Evolutionary conservation across 1,284 basidiomycete genomes (phyloP).

Genomic region (Irpex sp.): DNA sequence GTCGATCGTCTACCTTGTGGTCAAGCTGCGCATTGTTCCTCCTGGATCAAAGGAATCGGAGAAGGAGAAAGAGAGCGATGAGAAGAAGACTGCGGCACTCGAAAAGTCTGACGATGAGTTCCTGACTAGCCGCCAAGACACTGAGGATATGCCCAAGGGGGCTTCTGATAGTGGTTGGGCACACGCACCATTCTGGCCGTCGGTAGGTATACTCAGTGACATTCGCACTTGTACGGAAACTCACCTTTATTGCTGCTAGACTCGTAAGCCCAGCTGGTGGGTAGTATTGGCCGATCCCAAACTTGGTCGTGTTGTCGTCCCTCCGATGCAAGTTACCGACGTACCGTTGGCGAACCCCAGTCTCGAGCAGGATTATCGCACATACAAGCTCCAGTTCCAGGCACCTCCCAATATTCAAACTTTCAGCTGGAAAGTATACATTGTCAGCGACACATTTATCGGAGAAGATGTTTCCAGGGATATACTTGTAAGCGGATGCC

Average conservation of each 20-base stretch:
- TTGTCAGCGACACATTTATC: conserved; percentile 86
- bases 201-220: conserved; percentile 44
- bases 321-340: conserved; percentile 82
- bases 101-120: conserved; percentile 62
- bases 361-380: conserved; percentile 67
- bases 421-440: conserved; percentile 87
- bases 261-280: conserved; percentile 89
- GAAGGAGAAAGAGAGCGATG: conserved; percentile 42
- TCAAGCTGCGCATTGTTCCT: conserved; percentile 75
- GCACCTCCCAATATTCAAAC: conserved; percentile 83
- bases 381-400: conserved; percentile 93
- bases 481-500: conserved; percentile 54
- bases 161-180: conserved; percentile 57
- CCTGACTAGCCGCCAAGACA: conserved; percentile 57
- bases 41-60: conserved; percentile 40
- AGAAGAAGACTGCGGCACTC: background rate
- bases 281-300: conserved; percentile 91
- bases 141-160: conserved; percentile 48
- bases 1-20: conserved; percentile 84
- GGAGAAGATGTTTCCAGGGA: conserved; percentile 77
- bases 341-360: conserved; percentile 65
- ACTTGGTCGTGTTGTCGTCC: conserved; percentile 85
- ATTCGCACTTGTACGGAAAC: too few relatives aligned
- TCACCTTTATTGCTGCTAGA: conserved; percentile 34
- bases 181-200: conserved; percentile 91